Conservation (phyloP, 1,139 yeast genomes). For the Petasospora fabianii region DNA sequence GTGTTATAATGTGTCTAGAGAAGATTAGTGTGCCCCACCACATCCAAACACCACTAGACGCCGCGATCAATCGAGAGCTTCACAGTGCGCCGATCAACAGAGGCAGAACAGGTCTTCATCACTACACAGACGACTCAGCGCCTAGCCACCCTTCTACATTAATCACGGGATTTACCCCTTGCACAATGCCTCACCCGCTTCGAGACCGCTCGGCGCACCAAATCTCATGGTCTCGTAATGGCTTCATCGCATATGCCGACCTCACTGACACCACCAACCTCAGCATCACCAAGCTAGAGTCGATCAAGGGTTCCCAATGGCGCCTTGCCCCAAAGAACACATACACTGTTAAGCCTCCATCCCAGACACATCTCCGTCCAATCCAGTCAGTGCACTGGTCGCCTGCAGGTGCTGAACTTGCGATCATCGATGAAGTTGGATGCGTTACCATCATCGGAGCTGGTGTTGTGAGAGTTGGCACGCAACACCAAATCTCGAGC, state of each 20-base stretch:
- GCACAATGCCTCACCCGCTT: not conserved
- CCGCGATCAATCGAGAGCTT: too few species aligned
- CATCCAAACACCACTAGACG: not conserved
- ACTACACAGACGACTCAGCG: not conserved
- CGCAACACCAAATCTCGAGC: conserved; percentile 20
- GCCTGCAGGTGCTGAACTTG: conserved; percentile 37
- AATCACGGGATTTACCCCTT: too few species aligned
- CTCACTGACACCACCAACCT: conserved; percentile 31
- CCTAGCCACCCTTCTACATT: not conserved
- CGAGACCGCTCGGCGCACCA: conserved; percentile 14
- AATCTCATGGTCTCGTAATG: conserved; percentile 73
- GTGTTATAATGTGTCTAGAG: not conserved
- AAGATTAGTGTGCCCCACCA: not conserved
- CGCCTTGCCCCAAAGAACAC: conserved; percentile 53
- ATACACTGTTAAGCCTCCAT: conserved; percentile 34
- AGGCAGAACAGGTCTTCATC: not conserved
- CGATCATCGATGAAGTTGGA: conserved; percentile 39
- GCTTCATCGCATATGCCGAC: conserved; percentile 58
- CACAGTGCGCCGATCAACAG: too few species aligned
- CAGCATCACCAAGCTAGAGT: conserved; percentile 57
- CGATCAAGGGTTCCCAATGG: conserved; percentile 64
- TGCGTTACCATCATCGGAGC: conserved; percentile 33
- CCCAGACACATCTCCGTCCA: conserved; percentile 16
- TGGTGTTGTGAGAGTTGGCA: conserved; percentile 17
- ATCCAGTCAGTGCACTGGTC: conserved; percentile 40